Evolutionary conservation across 441 rosid species (phyloP).

Genomic region (Breynia disticha): DNA sequence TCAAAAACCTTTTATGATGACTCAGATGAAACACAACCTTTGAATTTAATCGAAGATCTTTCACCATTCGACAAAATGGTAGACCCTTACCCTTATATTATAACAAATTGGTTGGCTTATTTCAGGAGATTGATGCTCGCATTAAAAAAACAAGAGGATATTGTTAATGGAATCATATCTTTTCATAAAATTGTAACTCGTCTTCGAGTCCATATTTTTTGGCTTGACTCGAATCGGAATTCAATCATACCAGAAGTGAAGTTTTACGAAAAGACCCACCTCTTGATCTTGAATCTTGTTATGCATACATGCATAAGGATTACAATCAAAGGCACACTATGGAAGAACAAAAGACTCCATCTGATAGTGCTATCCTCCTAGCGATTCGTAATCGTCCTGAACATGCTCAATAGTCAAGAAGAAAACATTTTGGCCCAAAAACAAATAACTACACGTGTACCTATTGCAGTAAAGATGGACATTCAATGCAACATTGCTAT

Average conservation of each 20-base stretch:
- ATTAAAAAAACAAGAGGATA: not conserved
- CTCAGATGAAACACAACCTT: conserved; percentile 3
- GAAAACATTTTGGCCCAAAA: not conserved
- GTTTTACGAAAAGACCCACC: conserved; percentile 2
- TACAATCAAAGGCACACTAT: not conserved
- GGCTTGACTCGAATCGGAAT: not conserved
- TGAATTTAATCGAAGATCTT: conserved; percentile 4
- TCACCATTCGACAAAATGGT: conserved; percentile 10
- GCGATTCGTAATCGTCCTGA: too few species aligned
- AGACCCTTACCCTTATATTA: conserved; percentile 9
- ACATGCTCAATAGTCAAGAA: not conserved
- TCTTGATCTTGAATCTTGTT: not conserved
- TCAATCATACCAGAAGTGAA: not conserved
- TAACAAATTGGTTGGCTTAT: conserved; percentile 6
- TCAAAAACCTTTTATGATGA: conserved; percentile 11
- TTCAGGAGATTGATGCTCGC: conserved; percentile 1
- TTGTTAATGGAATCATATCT: not conserved
- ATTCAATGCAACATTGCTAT: not conserved
- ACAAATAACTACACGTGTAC: not conserved
- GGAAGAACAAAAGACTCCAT: not conserved
- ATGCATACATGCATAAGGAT: not conserved
- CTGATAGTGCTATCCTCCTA: too few species aligned
- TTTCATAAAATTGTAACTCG: not conserved
- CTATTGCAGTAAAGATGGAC: not conserved
- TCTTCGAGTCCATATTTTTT: conserved; percentile 8